Base-by-base conservation (phyloP, 192 early-diverging fungal species). In the Gigaspora rosea region DNA sequence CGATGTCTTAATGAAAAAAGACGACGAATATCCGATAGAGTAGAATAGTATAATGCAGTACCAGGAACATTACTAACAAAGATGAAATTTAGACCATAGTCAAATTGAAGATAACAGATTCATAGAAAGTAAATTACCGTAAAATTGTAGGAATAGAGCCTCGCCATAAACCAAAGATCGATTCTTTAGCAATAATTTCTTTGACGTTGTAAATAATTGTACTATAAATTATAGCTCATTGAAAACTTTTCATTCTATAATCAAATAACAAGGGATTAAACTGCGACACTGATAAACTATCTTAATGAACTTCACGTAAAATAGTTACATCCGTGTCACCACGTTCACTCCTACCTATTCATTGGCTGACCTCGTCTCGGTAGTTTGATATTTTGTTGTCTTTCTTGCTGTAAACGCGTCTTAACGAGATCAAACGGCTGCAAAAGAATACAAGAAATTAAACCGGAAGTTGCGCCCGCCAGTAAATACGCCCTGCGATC, bases 391-490 rank as follows among this genome's bases (percentile, higher is more conserved):
- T 87, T 85, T 52, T 85, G 82, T 72, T 90, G 87, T 63, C 82
- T 79, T 76, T 88, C 84, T 75, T 93, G 92, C 71, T 94, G 93
- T 20, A 94, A 76, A 0, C 93, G 88, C 0, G 93, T 94, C 75
- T 94, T 94, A 72, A 94, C 78, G 51, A 98, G 83, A 80, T 98
- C 96, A 32, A 98, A 89, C 0, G 96, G 96, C 80, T 98, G 96
- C 46, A 98, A 86, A 49, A 91, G 71, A 20, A 94, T 80, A 57
- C 95, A 95, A 15, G 94, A 89, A 9, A 88, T 83, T 56, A 95
- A 78, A 12, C 94, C 94, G 4, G 92, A 93, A 13, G 94, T 41
- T 0, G 90, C 95, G 1, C 96, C 96, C 0, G 90, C 92, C 12
- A 88, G 67, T 58, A 95, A 80, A 78, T 96, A 94, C 8, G 91